phyloP scores from a whole-genome alignment of 1,284 basidiomycete genomes.

The Apiotrichum domesticum region DNA sequence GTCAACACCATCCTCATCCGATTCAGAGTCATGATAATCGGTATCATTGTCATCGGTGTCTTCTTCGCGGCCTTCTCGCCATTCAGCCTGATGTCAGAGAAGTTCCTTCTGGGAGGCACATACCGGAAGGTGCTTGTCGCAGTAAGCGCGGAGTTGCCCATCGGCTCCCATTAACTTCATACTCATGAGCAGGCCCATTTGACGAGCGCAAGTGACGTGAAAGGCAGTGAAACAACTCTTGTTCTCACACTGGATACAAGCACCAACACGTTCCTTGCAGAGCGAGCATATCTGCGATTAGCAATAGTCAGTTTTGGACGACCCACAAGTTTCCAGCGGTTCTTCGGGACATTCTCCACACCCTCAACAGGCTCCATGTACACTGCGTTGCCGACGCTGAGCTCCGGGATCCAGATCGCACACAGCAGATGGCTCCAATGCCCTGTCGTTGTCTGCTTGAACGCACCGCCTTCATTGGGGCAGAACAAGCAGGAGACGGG shows the following conservation, averaged over 20 bases:
- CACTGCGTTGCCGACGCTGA: conserved; percentile 84
- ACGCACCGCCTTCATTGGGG: conserved; percentile 94
- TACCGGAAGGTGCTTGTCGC: conserved; percentile 84
- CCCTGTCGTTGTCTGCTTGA: conserved; percentile 90
- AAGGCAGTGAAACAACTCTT: conserved; percentile 87
- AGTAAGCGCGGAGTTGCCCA: conserved; percentile 63
- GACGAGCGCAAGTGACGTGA: conserved; percentile 89
- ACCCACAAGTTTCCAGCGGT: conserved; percentile 86
- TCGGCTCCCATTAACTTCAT: conserved; percentile 66
- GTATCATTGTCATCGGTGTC: conserved; percentile 17
- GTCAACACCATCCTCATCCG: conserved; percentile 43
- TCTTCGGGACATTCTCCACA: conserved; percentile 79
- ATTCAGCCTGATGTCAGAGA: conserved; percentile 17
- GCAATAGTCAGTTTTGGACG: not conserved
- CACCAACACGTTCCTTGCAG: conserved; percentile 74
- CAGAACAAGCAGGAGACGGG: conserved; percentile 82
- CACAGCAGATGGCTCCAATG: conserved; percentile 97
- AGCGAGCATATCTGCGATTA: conserved; percentile 68
- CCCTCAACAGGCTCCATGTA: conserved; percentile 99
- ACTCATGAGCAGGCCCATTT: conserved; percentile 70
- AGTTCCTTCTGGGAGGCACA: conserved; percentile 30
- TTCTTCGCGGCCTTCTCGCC: conserved; percentile 28
- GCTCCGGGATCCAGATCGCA: conserved; percentile 97
- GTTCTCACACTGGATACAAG: conserved; percentile 96
- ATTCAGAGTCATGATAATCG: conserved; percentile 29